These are phyloP conservation scores for Termitomyces sp. DNA, from an alignment of 768 basidiomycete genomes.

Conservation along the genomic window DNA sequence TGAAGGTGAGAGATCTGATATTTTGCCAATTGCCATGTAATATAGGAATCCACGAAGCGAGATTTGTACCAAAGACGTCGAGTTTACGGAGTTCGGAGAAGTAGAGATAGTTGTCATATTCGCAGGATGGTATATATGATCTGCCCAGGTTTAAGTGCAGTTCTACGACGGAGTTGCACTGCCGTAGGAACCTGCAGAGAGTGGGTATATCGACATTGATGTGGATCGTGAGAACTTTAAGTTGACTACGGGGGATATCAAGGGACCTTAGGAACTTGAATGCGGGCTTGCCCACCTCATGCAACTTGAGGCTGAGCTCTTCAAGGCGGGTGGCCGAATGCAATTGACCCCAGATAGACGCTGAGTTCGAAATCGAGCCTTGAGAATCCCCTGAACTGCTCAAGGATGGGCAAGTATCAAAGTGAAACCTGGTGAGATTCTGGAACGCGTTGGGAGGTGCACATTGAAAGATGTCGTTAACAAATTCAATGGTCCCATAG, in stretches of 20 bases:
- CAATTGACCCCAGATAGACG: background rate
- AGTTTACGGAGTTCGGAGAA: background rate
- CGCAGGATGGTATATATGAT: background rate
- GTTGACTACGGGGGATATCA: background rate
- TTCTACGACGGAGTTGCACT: background rate
- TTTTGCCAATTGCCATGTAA: background rate
- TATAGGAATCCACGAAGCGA: background rate
- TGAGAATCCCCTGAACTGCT: too few relatives aligned
- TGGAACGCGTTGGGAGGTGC: too few relatives aligned
- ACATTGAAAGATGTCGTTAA: too few relatives aligned
- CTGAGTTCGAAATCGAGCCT: too few relatives aligned
- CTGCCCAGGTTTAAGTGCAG: too few relatives aligned
- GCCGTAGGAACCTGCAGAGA: background rate
- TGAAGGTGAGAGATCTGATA: background rate
- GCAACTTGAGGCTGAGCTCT: background rate
- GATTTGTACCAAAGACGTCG: background rate
- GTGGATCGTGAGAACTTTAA: background rate
- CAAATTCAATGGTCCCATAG: too few relatives aligned
- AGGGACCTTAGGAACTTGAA: background rate
- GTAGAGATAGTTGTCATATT: background rate
- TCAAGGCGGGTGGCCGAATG: background rate
- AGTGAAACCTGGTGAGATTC: too few relatives aligned
- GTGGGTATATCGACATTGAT: background rate
- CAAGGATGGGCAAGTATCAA: too few relatives aligned
- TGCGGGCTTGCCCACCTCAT: background rate